phyloP scores from a whole-genome alignment of 495 filamentous ascomycete species.

The Clavariopsis aquatica region DNA sequence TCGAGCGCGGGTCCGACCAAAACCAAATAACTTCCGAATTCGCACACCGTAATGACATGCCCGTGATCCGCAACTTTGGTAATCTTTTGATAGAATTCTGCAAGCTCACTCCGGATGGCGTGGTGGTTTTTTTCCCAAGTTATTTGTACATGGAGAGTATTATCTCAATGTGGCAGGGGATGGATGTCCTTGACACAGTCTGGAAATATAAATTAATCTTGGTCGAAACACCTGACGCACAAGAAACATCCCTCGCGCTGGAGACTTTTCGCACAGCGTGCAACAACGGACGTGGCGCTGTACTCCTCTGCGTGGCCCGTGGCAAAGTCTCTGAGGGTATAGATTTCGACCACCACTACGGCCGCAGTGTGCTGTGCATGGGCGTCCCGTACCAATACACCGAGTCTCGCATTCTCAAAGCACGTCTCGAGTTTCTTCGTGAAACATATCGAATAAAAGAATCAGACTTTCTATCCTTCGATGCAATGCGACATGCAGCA shows the following conservation, averaged over 20 bases:
- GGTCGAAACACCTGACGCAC: constrained; percentile 95
- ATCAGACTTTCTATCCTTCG: constrained; percentile 98
- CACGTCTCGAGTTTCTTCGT: constrained; percentile 89
- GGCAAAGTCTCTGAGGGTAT: constrained; percentile 98
- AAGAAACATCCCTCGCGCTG: constrained; percentile 92
- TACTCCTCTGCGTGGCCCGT: constrained; percentile 90
- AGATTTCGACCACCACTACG: constrained; percentile 99
- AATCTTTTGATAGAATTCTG: constrained; percentile 89
- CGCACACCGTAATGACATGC: constrained; percentile 90
- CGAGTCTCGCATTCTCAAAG: constrained; percentile 94
- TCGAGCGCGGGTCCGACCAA: constrained; percentile 93
- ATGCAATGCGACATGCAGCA: constrained; percentile 96
- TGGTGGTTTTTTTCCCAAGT: constrained; percentile 98
- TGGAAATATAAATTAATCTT: constrained; percentile 99
- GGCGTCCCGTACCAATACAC: constrained; percentile 99
- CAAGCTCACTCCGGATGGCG: constrained; percentile 90
- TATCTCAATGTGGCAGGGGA: constrained; percentile 98
- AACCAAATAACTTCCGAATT: constrained; percentile 87
- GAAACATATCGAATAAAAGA: constrained; percentile 97
- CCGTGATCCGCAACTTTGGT: constrained; percentile 93
- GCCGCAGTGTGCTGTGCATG: constrained; percentile 93
- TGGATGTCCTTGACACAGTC: constrained; percentile 94
- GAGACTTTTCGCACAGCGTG: constrained; percentile 98
- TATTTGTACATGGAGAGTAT: constrained; percentile 99
- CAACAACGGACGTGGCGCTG: constrained; percentile 91